phyloP scores from a whole-genome alignment of 768 basidiomycete species.

The Pilatotrama ljubarskyi region DNA sequence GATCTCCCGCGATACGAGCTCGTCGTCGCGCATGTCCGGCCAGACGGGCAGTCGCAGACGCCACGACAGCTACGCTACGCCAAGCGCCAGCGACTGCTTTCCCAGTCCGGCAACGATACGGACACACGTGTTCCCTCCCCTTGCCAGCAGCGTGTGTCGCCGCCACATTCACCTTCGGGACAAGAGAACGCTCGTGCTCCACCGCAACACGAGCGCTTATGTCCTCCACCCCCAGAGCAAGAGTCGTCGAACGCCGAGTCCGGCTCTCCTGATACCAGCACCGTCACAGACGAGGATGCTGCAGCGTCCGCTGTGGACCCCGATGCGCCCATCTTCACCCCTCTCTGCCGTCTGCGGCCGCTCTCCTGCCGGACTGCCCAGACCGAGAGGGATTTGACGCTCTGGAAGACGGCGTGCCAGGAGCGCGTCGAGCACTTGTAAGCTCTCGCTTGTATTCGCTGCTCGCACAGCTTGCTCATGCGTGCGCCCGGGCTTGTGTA shows the following conservation, averaged over 20 bases:
- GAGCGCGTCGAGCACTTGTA: constrained; percentile 21
- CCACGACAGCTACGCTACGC: constrained; percentile 10
- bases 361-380: neutral
- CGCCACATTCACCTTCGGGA: too few relatives aligned
- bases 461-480: neutral
- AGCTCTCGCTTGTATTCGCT: neutral
- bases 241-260: neutral
- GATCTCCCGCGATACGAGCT: constrained; percentile 6
- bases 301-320: neutral
- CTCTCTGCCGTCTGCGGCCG: neutral
- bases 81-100: constrained; percentile 9
- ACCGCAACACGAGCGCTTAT: neutral
- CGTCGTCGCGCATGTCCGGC: neutral
- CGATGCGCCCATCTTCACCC: constrained; percentile 6
- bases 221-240: neutral
- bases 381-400: neutral
- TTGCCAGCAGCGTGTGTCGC: neutral
- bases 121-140: neutral
- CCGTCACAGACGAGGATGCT: neutral
- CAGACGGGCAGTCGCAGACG: neutral
- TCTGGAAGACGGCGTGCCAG: constrained; percentile 20
- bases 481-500: too few relatives aligned
- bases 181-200: too few relatives aligned
- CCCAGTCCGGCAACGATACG: neutral
- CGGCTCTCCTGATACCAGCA: too few relatives aligned